These are phyloP conservation scores for Polyplosphaeria fusca DNA, from an alignment of 495 filamentous ascomycete species.

Conservation along the genomic window DNA sequence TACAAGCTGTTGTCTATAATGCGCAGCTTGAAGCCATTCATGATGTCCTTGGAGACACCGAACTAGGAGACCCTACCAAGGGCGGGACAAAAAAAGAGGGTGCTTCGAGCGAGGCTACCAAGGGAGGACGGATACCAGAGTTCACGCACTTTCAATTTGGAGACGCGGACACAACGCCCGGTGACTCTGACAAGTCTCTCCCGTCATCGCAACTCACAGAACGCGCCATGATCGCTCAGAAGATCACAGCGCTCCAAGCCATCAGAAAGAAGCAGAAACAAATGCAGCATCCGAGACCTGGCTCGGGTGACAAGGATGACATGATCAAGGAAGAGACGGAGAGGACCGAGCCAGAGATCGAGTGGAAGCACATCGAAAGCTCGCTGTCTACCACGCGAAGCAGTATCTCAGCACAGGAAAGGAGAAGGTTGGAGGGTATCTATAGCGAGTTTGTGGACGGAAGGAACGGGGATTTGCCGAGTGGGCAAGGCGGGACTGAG, in stretches of 20 bases:
- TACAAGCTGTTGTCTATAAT: conserved; percentile 93
- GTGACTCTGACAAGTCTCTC: not conserved
- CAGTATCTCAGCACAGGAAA: conserved; percentile 77
- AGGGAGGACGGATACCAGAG: conserved; percentile 40
- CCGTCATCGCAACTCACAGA: conserved; percentile 51
- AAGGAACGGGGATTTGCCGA: conserved; percentile 89
- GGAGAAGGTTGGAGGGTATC: conserved; percentile 67
- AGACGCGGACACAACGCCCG: conserved; percentile 26
- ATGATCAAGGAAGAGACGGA: conserved; percentile 37
- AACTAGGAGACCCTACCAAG: conserved; percentile 38
- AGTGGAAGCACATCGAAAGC: conserved; percentile 80
- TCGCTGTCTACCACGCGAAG: conserved; percentile 73
- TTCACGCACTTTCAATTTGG: conserved; percentile 87
- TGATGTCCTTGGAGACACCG: conserved; percentile 71
- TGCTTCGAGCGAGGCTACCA: conserved; percentile 29
- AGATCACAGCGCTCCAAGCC: conserved; percentile 69
- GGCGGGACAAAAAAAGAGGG: conserved; percentile 33
- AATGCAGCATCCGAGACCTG: conserved; percentile 28
- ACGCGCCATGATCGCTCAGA: conserved; percentile 66
- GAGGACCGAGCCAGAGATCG: conserved; percentile 71
- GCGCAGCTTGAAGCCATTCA: conserved; percentile 97
- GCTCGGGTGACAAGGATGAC: conserved; percentile 18
- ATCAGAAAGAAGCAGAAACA: conserved; percentile 58
- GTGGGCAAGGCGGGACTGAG: conserved; percentile 83
- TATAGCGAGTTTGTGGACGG: conserved; percentile 90